Base-by-base conservation (phyloP, 371 early-diverging fungal genomes). In the Mucor lusitanicus region DNA sequence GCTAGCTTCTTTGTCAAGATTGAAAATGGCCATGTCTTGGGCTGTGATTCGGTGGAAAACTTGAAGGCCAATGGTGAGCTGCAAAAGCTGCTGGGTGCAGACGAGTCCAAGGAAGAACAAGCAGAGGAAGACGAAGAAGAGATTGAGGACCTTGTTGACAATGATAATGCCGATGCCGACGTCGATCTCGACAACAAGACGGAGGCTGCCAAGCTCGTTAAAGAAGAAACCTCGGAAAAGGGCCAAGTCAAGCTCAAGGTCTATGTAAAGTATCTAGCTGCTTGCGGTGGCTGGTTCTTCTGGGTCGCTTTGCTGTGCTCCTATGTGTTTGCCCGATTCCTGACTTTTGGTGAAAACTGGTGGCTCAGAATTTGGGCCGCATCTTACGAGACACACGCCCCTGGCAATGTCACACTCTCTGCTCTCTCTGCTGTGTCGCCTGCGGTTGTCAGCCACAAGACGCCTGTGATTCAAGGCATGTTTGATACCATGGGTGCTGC, bases 1-100 rank as follows among this genome's bases (percentile, higher is more conserved):
- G 90, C 91, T 21, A 81, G 85, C 23, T 87, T 86, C 65, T 83
- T 95, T 17, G 88, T 91, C 21, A 87, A 90, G 40, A 69, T 96
- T 68, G 77, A 84, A 15, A 80, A 88, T 32, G 95, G 95, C 28
- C 63, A 74, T 3, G 85, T 94, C 33, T 75, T 74, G 15, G 82
- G 79, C 3, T 66, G 59, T 57, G 75, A 69, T 30, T 59, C 67
- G 23, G 56, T 71, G 54, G 66, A 65, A 6, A 57, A 64, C 46
- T 50, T 75, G 25, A 62, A 59, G 33, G 25, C 17, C 8, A 65
- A 33, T 33, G 75, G 72, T 23, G 21, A 59, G 30, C 42, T 75
- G 8, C 19, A 54, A 11, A 54, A 46, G 13, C 46, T 69, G n/a
- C 23, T 73, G 23, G 65, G 66, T 23, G 33, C 53, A 40, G 65